phyloP scores from a whole-genome alignment of 139 green algal species.

The Chlamydomonas sp. region DNA sequence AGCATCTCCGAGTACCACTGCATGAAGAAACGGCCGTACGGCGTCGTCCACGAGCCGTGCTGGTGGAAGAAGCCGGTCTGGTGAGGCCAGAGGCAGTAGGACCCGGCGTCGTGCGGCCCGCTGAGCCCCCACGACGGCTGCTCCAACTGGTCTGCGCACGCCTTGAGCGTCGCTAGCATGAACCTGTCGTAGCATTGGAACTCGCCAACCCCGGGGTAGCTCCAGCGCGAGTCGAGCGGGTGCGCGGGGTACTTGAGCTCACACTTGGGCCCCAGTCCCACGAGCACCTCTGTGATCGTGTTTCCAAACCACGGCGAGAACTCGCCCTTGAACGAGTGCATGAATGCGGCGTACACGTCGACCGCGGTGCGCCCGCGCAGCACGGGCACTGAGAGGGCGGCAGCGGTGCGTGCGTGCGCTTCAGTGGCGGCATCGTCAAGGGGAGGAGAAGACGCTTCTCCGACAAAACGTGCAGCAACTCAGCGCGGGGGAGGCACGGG shows the following conservation, averaged over 20 bases:
- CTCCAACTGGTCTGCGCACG: slow-evolving; percentile 31
- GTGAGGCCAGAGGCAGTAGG: slow-evolving; percentile 44
- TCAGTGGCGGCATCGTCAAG: no score
- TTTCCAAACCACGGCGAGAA: slow-evolving; percentile 52
- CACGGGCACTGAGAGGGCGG: slow-evolving; percentile 40
- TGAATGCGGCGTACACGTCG: slow-evolving; percentile 80
- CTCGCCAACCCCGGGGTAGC: slow-evolving; percentile 48
- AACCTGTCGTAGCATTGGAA: slow-evolving; percentile 64
- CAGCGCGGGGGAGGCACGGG: not conserved
- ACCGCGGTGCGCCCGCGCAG: slow-evolving; percentile 76
- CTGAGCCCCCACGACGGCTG: slow-evolving; percentile 51
- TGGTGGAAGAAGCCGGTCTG: slow-evolving; percentile 57
- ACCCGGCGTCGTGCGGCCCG: slow-evolving; percentile 53
- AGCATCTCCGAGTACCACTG: slow-evolving; percentile 53
- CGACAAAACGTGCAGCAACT: not conserved
- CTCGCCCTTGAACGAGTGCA: slow-evolving; percentile 65
- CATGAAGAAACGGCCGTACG: slow-evolving; percentile 37
- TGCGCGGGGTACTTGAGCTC: slow-evolving; percentile 50
- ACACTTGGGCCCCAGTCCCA: slow-evolving; percentile 51
- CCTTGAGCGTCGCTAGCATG: slow-evolving; percentile 44
- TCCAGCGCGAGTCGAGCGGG: slow-evolving; percentile 42
- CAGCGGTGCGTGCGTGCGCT: no score
- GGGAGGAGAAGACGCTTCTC: not conserved
- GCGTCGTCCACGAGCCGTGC: slow-evolving; percentile 35
- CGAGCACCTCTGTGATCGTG: slow-evolving; percentile 23